These are phyloP conservation scores for Cutaneotrichosporon sp. DNA, from an alignment of 1,284 basidiomycete genomes.

Conservation along the genomic window DNA sequence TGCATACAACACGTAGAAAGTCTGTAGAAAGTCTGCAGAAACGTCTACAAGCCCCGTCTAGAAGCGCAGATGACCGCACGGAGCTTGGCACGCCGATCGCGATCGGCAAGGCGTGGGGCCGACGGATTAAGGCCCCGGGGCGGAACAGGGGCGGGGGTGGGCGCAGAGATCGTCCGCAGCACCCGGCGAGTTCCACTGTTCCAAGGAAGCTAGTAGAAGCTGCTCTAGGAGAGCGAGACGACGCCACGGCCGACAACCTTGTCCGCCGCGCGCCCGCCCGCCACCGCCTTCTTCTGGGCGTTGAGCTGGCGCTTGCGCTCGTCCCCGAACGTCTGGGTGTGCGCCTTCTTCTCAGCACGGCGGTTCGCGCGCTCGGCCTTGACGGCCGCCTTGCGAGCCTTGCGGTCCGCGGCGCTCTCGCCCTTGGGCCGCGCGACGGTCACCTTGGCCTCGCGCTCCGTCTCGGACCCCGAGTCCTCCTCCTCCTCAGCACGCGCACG, in stretches of 20 bases:
- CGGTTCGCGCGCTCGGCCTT: constrained; percentile 77
- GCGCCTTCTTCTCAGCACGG: constrained; percentile 76
- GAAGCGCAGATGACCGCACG: neutral
- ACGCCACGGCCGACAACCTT: constrained; percentile 38
- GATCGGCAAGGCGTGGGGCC: too few relatives aligned
- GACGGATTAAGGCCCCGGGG: neutral
- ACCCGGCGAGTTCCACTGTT: neutral
- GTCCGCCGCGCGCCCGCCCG: constrained; percentile 51
- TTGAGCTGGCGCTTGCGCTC: constrained; percentile 75
- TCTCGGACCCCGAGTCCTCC: constrained; percentile 54
- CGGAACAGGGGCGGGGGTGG: neutral
- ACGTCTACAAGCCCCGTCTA: too few relatives aligned
- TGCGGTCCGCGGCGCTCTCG: constrained; percentile 85
- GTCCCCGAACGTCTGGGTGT: constrained; percentile 69
- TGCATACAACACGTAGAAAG: constrained; percentile 14
- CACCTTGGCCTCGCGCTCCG: constrained; percentile 41
- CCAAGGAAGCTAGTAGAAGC: neutral
- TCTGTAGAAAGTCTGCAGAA: too few relatives aligned
- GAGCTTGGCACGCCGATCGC: neutral
- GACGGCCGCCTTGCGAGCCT: constrained; percentile 80
- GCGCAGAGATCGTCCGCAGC: neutral
- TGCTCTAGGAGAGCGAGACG: constrained; percentile 36
- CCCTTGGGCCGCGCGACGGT: constrained; percentile 68
- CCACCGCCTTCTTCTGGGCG: constrained; percentile 49
- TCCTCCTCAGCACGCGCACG: constrained; percentile 44